Evolutionary conservation across 345 rosid genomes (phyloP), one percentile per base, ranked within the genome.

Genomic region (Ceriops zippeliana): DNA sequence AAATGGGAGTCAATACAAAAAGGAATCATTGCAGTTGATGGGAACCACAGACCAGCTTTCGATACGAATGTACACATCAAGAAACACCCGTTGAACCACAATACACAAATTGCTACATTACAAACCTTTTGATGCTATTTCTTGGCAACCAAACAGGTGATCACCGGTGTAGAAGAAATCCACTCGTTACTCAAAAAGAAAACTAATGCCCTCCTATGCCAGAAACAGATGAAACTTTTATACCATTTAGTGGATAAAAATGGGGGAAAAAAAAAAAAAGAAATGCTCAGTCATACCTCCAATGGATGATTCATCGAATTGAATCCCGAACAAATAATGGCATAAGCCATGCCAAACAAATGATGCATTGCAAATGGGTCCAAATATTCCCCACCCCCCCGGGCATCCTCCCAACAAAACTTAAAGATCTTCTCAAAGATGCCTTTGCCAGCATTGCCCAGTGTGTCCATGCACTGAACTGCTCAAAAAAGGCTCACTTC

Each of bases 161-260:
- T 32, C 42, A 49, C 22, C 13, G 37, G 5, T 34, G 53, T 47
- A 67, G 58, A 56, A 22, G 62, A 21, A 38, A 68, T 42, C 20
- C 42, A 68, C 15, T 21, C 54, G 21, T 54, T 42, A 42, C 58
- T 10, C 54, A 21, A 8, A 58, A 42, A 35, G 31, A 64, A 46
- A 67, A 67, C 31, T 54, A 37, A 2, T 42, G 34, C 7, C 72
- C 72, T 60, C 7, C 3, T 5, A 49, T 60, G 49, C 66, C 61
- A 27, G 71, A 46, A 27, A 42, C 15, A 5, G 52, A 22, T n/a
- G 22, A 60, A 47, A 20, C 72, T 28, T 69, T 46, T 60, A 46
- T 69, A 60, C 72, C 13, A 69, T 30, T 47, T 49, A 59, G 54
- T 16, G 63, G n/a, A 34, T 34, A 34, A 6, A 34, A 34, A 7